Base-by-base conservation (phyloP, 805 yeast species). In the Sugiyamaella smithiae region DNA sequence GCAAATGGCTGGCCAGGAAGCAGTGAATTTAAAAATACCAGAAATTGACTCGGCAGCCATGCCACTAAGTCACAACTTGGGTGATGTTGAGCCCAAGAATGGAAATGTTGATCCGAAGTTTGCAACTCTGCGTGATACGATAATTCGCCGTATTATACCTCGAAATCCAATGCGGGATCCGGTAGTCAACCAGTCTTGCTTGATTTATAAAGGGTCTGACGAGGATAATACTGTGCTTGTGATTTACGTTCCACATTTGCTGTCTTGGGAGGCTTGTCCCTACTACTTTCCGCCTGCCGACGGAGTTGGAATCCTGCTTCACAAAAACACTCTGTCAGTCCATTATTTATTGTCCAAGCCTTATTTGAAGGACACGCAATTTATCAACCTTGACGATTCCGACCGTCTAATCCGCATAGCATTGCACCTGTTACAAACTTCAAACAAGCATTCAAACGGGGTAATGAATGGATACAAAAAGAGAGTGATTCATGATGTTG, bases 101-200 rank as follows among this genome's bases (percentile, higher is more conserved):
- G 53, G 47, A 3, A 28, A 25, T 2, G 49, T 48, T 7, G 44
- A 44, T 4, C 12, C 49, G 7, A 16, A 32, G 11, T 38, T 43
- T 5, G 33, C 49, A 6, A 37, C 32, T 2, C 41, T 55, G 12
- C 50, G 51, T 9, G 22, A 71, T 38, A 63, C 66, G 17, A 81
- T 85, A 41, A 87, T 88, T n/a, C 77, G 97, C 56, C 73, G 96
- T 57, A 81, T 90, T 29, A 77, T 90, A n/a, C 98, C 98, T 8
- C 73, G 97, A 65, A 90, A 90, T 60, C 96, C 96, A 0, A 81
- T 79, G 62, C 85, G 87, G 59, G 98, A 90, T 63, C 76, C 77
- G 45, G 78, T 87, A 20, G 80, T 89, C 53, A 86, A 87, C 62
- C 98, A 91, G 66, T 84, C 96, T 0, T 90, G 97, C 65, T 66